A percentile compares a stretch with the other conserved stretches of the same genome.
Evolutionary conservation across 352 stramenopile species (phyloP).

Genomic region (Paralagenidium karlingii): DNA sequence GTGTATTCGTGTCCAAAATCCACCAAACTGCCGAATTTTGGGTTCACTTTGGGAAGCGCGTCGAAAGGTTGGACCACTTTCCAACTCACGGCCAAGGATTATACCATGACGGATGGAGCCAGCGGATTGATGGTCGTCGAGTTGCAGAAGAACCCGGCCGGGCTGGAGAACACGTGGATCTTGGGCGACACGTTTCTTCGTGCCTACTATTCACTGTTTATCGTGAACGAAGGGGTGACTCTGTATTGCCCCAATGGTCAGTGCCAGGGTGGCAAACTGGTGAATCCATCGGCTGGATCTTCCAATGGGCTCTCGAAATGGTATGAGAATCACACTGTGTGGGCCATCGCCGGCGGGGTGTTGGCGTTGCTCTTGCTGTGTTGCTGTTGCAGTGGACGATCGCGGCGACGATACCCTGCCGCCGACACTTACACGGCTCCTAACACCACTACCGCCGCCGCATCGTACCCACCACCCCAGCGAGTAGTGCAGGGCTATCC

Average conservation of each 20-base stretch:
- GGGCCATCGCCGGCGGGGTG: no score
- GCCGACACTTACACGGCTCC: no score
- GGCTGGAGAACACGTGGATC: slow-evolving; percentile 40
- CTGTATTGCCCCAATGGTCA: slow-evolving; percentile 57
- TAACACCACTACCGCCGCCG: no score
- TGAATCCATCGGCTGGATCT: no score
- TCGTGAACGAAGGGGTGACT: slow-evolving; percentile 39
- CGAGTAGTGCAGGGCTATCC: no score
- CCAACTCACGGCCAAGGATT: slow-evolving; percentile 42
- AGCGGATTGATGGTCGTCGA: slow-evolving; percentile 7
- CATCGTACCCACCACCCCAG: no score
- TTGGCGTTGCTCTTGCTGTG: no score
- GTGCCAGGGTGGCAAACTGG: slow-evolving; percentile 2
- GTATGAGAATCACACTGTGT: no score
- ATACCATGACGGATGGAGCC: slow-evolving; percentile 21
- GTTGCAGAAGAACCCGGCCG: slow-evolving; percentile 8
- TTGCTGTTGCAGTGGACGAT: no score
- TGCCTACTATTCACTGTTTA: slow-evolving; percentile 53
- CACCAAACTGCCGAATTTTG: slow-evolving; percentile 28
- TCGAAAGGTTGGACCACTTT: no score
- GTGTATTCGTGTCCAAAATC: slow-evolving; percentile 14
- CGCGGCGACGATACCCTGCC: no score
- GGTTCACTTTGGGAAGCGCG: slow-evolving; percentile 33
- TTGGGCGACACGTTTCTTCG: slow-evolving; percentile 70
- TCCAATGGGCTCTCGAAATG: no score